phyloP scores from a whole-genome alignment of 805 yeast species.

The Isabelozyma rhagii region DNA sequence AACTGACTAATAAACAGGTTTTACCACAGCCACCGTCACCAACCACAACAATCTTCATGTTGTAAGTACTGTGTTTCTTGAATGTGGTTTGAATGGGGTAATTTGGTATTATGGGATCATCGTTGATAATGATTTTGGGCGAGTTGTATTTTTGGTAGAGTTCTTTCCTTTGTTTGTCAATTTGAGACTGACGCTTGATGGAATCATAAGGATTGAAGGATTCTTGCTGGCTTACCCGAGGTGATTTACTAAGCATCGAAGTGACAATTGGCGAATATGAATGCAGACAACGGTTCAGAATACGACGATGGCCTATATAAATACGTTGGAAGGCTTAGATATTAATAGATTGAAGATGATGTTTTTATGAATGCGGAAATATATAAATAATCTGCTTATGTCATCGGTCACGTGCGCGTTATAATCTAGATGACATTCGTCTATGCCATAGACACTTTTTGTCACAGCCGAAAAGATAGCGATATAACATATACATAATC shows the following conservation, averaged over 20 bases:
- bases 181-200: constrained; percentile 16
- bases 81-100: constrained; percentile 26
- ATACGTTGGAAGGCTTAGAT: background rate
- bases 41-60: constrained; percentile 68
- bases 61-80: constrained; percentile 15
- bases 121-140: constrained; percentile 29
- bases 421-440: no score
- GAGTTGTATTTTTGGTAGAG: constrained; percentile 16
- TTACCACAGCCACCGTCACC: constrained; percentile 95
- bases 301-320: background rate
- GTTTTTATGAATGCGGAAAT: background rate
- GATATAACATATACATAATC: no score
- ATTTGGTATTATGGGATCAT: constrained; percentile 35
- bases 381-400: background rate
- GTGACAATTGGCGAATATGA: constrained; percentile 6
- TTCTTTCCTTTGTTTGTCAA: constrained; percentile 20
- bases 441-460: no score
- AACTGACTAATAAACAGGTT: constrained; percentile 69
- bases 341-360: background rate
- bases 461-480: no score
- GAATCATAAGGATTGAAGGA: constrained; percentile 25
- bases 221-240: constrained; percentile 3
- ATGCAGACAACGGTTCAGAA: background rate
- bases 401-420: background rate
- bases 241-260: constrained; percentile 4